Evolutionary conservation across 2,329 filamentous ascomycete genomes (phyloP).

Genomic region (Colletotrichum lindemuthianum): DNA sequence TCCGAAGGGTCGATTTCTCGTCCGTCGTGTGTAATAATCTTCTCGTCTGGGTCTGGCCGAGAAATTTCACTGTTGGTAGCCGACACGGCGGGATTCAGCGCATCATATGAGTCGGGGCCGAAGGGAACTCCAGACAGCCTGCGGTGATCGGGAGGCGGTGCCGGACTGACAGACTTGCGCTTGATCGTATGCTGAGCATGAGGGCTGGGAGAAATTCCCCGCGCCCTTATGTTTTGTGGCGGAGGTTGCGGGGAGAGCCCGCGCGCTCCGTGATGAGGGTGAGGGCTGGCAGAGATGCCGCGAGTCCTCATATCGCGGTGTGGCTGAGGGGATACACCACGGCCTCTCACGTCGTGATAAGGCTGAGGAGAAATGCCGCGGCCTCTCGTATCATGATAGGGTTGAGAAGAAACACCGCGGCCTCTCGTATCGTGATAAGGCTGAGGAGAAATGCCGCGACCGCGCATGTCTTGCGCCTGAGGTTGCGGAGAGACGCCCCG

Average conservation of each 20-base stretch:
- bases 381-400: constrained; percentile 12
- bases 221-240: constrained; percentile 49
- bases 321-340: constrained; percentile 30
- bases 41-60: constrained; percentile 63
- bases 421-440: constrained; percentile 43
- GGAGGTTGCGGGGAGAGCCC: constrained; percentile 37
- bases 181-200: constrained; percentile 63
- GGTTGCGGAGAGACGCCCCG: constrained; percentile 55
- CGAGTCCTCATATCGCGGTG: constrained; percentile 49
- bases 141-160: constrained; percentile 63
- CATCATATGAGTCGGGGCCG: constrained; percentile 79
- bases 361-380: constrained; percentile 42
- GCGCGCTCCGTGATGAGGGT: constrained; percentile 57
- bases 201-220: constrained; percentile 54
- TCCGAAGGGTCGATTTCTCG: constrained; percentile 83
- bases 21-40: constrained; percentile 80
- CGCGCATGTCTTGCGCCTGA: constrained; percentile 46
- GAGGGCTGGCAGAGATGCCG: constrained; percentile 55
- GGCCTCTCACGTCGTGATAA: constrained; percentile 58
- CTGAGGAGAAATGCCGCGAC: constrained; percentile 53
- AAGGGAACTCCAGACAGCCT: constrained; percentile 74
- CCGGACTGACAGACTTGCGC: constrained; percentile 80
- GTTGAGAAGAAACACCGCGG: not conserved
- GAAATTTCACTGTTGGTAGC: constrained; percentile 36
- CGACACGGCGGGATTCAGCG: constrained; percentile 70